Conservation (phyloP, 805 yeast species). For the Candida pseudoglaebosa region DNA sequence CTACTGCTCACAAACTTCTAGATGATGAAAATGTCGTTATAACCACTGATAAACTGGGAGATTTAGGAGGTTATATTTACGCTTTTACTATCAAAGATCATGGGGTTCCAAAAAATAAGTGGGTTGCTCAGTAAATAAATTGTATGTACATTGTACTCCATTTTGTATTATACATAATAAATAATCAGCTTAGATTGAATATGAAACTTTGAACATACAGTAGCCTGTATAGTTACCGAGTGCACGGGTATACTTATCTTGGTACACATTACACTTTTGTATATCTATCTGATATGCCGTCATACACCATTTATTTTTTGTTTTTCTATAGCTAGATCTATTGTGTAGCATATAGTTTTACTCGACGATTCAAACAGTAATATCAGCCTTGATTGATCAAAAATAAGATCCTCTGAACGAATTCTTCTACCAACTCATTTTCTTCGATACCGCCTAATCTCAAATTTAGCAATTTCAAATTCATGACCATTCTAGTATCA, state of each 20-base stretch:
- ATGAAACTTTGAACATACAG: too few relatives aligned
- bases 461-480: constrained; percentile 55
- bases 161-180: too few relatives aligned
- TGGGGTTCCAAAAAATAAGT: constrained; percentile 1
- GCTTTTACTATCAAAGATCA: constrained; percentile 26
- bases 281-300: too few relatives aligned
- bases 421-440: constrained; percentile 69
- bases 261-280: too few relatives aligned
- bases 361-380: too few relatives aligned
- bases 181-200: too few relatives aligned
- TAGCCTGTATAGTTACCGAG: too few relatives aligned
- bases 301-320: not conserved
- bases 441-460: constrained; percentile 63
- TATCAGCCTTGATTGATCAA: constrained; percentile 2
- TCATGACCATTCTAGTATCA: constrained; percentile 55
- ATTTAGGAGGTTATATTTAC: constrained; percentile 61
- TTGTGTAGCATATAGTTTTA: too few relatives aligned
- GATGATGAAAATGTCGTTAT: constrained; percentile 30
- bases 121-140: too few relatives aligned
- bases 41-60: constrained; percentile 33
- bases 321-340: not conserved
- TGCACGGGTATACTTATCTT: too few relatives aligned
- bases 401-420: constrained; percentile 43
- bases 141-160: too few relatives aligned
- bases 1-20: constrained; percentile 56